These are phyloP conservation scores for Boletus rufocinnamomeus DNA, from an alignment of 768 basidiomycete genomes.

Conservation along the genomic window DNA sequence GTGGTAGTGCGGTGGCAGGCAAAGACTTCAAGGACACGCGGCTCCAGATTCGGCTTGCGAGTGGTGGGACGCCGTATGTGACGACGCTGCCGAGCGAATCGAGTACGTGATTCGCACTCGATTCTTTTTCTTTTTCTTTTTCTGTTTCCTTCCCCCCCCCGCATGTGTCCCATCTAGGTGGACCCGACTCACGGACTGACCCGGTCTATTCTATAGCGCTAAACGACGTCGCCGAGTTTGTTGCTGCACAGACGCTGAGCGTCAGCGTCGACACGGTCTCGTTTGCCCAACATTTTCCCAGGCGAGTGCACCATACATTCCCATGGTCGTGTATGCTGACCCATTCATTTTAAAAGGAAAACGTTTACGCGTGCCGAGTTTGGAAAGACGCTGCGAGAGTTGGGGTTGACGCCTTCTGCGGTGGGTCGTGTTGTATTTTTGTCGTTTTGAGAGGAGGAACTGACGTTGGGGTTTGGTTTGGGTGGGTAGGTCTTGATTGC, in stretches of 20 bases:
- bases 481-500: constrained; percentile 55
- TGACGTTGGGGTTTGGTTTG: constrained; percentile 1
- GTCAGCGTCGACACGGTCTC: constrained; percentile 79
- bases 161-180: not conserved
- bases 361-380: constrained; percentile 73
- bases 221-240: constrained; percentile 81
- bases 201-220: constrained; percentile 52
- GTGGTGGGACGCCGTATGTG: constrained; percentile 75
- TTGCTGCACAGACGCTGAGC: constrained; percentile 70
- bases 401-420: constrained; percentile 90
- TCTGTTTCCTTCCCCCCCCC: not conserved
- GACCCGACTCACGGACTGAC: not conserved
- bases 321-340: not conserved
- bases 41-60: constrained; percentile 85
- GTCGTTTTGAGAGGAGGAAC: not conserved
- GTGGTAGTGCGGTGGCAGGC: constrained; percentile 46
- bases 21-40: constrained; percentile 87
- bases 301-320: constrained; percentile 45
- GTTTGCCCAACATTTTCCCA: constrained; percentile 82
- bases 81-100: constrained; percentile 80
- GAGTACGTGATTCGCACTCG: constrained; percentile 46
- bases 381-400: constrained; percentile 74
- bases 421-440: constrained; percentile 27
- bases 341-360: constrained; percentile 43
- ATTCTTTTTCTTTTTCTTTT: not conserved